Evolutionary conservation across 805 yeast species (phyloP), one percentile per base, ranked within the genome.

Genomic region (Nakazawaea wyomingensis): DNA sequence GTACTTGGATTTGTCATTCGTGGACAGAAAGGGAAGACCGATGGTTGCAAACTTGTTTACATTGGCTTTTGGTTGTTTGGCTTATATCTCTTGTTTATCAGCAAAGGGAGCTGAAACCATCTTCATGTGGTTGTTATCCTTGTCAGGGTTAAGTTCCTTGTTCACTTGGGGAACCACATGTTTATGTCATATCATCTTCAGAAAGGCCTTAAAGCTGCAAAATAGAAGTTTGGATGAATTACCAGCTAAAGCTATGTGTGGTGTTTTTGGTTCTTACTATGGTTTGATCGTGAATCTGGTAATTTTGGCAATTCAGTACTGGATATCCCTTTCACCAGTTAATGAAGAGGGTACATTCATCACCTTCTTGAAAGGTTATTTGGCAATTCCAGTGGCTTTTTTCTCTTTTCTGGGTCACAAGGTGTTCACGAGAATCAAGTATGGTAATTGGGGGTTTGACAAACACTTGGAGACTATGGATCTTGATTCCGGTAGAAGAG

Each of bases 1-100:
- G 13, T 45, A 39, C 17, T 59, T 62, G 37, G 46, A 59, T 45
- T 56, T 67, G 19, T 70, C 67, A 26, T 72, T 70, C 53, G 64
- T 73, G 43, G 80, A 74, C 52, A 65, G 66, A 43, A 59, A 59
- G 47, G 80, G 80, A 38, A 61, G 80, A 47, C 80, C 79, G 33
- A 51, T 72, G 43, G 62, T 60, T 42, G 75, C 77, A 26, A 64
- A 74, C 44, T 38, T 58, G 4, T 52, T 65, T 18, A 69, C 67
- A 39, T 59, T 65, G 9, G 35, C 58, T 9, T 53, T 68, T 45
- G 78, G 78, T 14, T 57, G 68, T 24, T 49, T 74, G 33, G 65
- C 72, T 41, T 73, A 66, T 55, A 48, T 71, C 31, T 68, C 76
- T 22, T 74, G 77, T 33, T 59, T 72, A 13, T 54, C 57, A 18